phyloP scores from a whole-genome alignment of 352 stramenopile genomes.

The Aphanomyces euteiches region DNA sequence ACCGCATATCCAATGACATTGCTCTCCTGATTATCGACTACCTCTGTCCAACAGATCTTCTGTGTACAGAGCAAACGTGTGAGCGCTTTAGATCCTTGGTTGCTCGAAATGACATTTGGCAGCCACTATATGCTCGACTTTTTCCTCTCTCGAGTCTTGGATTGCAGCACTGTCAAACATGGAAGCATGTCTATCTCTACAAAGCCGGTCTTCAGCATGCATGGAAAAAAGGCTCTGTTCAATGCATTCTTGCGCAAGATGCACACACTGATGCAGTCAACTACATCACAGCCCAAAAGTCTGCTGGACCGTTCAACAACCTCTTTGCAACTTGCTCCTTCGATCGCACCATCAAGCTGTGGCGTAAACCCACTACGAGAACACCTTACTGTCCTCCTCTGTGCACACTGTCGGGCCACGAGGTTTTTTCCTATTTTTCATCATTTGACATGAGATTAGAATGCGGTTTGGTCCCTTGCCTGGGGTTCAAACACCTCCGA shows the following conservation, averaged over 20 bases:
- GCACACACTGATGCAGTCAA: constrained; percentile 21
- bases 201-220: constrained; percentile 9
- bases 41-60: constrained; percentile 13
- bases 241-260: neutral
- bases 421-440: neutral
- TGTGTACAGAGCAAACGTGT: constrained; percentile 17
- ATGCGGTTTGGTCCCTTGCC: constrained; percentile 91
- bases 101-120: constrained; percentile 3
- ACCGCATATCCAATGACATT: constrained; percentile 2
- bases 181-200: constrained; percentile 19
- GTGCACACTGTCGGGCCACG: neutral
- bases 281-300: constrained; percentile 17
- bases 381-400: neutral
- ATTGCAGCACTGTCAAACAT: neutral
- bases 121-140: neutral
- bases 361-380: constrained; percentile 13
- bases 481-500: constrained; percentile 85
- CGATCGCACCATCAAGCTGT: constrained; percentile 21
- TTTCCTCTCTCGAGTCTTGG: constrained; percentile 11
- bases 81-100: neutral
- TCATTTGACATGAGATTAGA: constrained; percentile 31
- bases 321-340: constrained; percentile 28
- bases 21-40: constrained; percentile 12
- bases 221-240: neutral
- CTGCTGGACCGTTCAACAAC: constrained; percentile 1